Percentiles rank a stretch among this genome's conserved stretches.
These are phyloP conservation scores for Peterozyma toletana DNA, from an alignment of 805 yeast genomes.

Conservation along the genomic window DNA sequence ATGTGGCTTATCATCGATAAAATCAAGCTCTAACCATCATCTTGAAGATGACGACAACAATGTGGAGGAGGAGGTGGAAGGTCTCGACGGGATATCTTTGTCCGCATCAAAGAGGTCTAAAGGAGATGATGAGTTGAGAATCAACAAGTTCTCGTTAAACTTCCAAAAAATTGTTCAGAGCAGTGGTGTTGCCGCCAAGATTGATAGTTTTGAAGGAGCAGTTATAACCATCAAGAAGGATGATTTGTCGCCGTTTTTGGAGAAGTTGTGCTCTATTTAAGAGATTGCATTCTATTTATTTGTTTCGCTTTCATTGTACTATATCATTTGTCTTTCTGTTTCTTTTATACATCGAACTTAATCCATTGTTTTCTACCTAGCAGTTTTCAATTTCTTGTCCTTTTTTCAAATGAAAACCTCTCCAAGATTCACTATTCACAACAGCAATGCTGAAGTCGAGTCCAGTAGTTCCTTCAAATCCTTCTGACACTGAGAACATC, in stretches of 20 bases:
- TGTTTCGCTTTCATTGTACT: no score
- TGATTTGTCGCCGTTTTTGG: conserved; percentile 82
- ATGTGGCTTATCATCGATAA: conserved; percentile 82
- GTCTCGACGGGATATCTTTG: no score
- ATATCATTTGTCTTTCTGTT: no score
- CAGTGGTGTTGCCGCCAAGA: conserved; percentile 82
- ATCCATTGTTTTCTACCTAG: background rate
- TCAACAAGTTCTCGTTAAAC: conserved; percentile 84
- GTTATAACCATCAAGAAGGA: conserved; percentile 86
- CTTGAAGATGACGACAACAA: conserved; percentile 13
- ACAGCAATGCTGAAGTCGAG: no score
- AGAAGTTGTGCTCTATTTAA: conserved; percentile 35
- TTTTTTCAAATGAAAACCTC: background rate
- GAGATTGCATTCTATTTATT: background rate
- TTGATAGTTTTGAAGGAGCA: conserved; percentile 92
- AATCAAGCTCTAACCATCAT: conserved; percentile 35
- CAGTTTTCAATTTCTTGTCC: no score
- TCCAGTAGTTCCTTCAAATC: conserved; percentile 10
- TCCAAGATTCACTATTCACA: background rate
- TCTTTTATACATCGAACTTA: background rate
- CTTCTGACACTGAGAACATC: conserved; percentile 36
- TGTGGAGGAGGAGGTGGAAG: conserved; percentile 19
- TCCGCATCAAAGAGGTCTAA: background rate
- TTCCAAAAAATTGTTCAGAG: conserved; percentile 81
- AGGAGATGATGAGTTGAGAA: conserved; percentile 33